Conservation (phyloP, 208 protist genomes). For the Trypanosoma caninum region DNA sequence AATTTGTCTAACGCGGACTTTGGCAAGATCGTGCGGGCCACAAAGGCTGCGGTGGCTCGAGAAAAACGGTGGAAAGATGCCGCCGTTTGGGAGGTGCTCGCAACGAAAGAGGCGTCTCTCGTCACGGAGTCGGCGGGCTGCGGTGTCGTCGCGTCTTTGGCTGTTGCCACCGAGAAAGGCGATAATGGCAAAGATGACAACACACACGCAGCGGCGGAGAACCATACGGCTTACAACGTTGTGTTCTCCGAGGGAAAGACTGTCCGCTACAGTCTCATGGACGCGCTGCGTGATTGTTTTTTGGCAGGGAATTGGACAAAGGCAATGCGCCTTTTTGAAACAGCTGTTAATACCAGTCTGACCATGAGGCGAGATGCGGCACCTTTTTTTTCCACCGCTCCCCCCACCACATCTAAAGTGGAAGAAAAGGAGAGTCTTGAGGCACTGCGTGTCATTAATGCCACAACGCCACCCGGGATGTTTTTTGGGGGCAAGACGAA, state of each 20-base stretch:
- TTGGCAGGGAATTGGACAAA: slow-evolving; percentile 54
- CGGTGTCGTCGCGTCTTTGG: background rate
- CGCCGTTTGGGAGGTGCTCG: background rate
- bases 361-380: background rate
- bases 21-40: slow-evolving; percentile 32
- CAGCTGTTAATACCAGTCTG: slow-evolving; percentile 25
- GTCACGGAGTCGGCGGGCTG: background rate
- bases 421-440: slow-evolving; percentile 31
- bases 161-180: background rate
- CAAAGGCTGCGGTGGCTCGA: slow-evolving; percentile 10
- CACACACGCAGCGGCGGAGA: background rate
- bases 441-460: slow-evolving; percentile 29
- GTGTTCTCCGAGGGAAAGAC: slow-evolving; percentile 22
- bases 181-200: background rate
- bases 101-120: background rate
- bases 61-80: slow-evolving; percentile 11
- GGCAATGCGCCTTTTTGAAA: slow-evolving; percentile 49
- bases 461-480: slow-evolving; percentile 18
- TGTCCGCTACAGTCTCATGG: slow-evolving; percentile 51
- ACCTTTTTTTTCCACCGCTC: background rate
- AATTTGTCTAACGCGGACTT: slow-evolving; percentile 69
- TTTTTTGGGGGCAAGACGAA: background rate
- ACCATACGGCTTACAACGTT: slow-evolving; percentile 19
- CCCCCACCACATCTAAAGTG: background rate
- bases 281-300: slow-evolving; percentile 60